Percentiles rank a stretch among this genome's conserved stretches.
Evolutionary conservation across 768 basidiomycete genomes (phyloP).

Genomic region (Russula abietina): DNA sequence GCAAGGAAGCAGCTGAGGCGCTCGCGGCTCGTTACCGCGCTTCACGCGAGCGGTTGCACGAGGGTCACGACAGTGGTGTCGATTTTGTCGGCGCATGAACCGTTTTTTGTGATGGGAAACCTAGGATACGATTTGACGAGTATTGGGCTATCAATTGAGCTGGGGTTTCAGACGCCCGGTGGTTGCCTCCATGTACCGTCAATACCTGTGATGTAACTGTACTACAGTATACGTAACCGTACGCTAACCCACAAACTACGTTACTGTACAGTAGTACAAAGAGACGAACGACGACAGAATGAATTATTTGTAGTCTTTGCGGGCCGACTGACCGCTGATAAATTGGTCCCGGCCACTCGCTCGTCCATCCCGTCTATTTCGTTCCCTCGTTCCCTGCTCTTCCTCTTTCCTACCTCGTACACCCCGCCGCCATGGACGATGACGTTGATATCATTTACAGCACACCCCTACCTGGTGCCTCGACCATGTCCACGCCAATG

Average conservation of each 20-base stretch:
- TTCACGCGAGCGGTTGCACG: constrained; percentile 15
- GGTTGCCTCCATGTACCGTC: neutral
- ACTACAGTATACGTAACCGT: neutral
- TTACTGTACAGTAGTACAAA: too few species aligned
- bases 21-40: constrained; percentile 22
- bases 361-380: neutral
- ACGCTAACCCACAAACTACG: neutral
- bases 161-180: neutral
- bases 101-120: neutral
- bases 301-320: neutral
- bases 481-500: neutral
- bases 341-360: neutral
- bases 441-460: constrained; percentile 22
- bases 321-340: constrained; percentile 1
- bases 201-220: neutral
- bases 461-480: constrained; percentile 19
- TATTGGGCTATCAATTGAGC: neutral
- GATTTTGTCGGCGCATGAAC: neutral
- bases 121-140: too few species aligned
- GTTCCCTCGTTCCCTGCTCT: neutral
- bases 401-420: neutral
- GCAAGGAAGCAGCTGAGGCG: constrained; percentile 21
- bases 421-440: constrained; percentile 18
- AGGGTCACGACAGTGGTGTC: neutral
- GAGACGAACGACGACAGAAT: neutral